These are phyloP conservation scores for Decorospora gaudefroyi DNA, from an alignment of 2,329 filamentous ascomycete species.

Conservation along the genomic window DNA sequence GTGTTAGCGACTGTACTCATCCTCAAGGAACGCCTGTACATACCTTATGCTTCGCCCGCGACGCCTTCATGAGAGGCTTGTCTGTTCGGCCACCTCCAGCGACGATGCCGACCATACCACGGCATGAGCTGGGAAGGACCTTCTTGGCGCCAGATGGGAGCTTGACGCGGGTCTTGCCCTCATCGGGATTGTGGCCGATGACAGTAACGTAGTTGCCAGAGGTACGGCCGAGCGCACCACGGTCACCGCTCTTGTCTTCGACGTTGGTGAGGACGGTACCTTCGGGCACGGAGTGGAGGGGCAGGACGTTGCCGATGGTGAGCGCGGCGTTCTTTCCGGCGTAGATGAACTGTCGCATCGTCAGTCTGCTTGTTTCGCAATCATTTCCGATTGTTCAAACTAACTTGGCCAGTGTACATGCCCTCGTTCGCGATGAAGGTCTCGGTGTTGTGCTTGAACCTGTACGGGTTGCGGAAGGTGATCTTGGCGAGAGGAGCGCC, in stretches of 20 bases:
- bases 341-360: constrained; percentile 77
- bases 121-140: constrained; percentile 86
- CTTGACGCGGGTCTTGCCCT: constrained; percentile 99
- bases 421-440: constrained; percentile 99
- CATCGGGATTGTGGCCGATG: constrained; percentile 56
- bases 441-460: constrained; percentile 96
- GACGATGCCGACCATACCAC: constrained; percentile 99
- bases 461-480: constrained; percentile 96
- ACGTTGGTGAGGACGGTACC: constrained; percentile 99
- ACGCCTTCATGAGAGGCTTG: constrained; percentile 99
- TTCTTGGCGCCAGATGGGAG: constrained; percentile 99
- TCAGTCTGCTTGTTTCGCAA: constrained; percentile 20
- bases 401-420: constrained; percentile 96
- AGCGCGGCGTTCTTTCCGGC: constrained; percentile 98
- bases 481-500: constrained; percentile 88
- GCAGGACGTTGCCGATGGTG: constrained; percentile 97
- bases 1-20: constrained; percentile 10
- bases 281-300: constrained; percentile 91
- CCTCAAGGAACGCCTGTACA: neutral
- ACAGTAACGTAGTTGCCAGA: constrained; percentile 98
- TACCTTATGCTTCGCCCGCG: constrained; percentile 94
- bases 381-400: constrained; percentile 16
- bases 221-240: constrained; percentile 92
- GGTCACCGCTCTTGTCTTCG: constrained; percentile 98
- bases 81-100: constrained; percentile 99